Evolutionary conservation across 2,329 filamentous ascomycete genomes (phyloP).

Genomic region (Thielaviopsis euricoi): DNA sequence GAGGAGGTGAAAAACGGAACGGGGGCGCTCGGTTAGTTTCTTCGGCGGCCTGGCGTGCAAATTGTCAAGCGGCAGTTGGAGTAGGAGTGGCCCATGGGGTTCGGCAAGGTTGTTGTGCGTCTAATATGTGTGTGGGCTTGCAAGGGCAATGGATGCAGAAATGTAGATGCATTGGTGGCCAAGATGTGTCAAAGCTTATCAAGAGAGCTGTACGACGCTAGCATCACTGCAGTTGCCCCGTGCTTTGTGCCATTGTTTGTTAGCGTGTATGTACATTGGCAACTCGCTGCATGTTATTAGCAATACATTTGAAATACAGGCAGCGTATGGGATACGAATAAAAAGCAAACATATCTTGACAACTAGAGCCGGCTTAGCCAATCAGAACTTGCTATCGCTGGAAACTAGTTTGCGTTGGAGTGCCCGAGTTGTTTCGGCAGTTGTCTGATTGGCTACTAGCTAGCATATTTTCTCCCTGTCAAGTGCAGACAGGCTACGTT

Average conservation of each 20-base stretch:
- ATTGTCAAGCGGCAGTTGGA: not conserved
- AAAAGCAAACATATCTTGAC: not conserved
- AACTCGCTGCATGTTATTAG: not conserved
- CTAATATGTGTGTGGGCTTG: not conserved
- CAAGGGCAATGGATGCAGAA: not conserved
- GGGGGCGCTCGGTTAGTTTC: not conserved
- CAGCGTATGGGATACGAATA: too few species aligned
- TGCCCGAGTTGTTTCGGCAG: not conserved
- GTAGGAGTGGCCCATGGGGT: not conserved
- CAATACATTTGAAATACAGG: not conserved
- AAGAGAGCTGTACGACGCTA: too few species aligned
- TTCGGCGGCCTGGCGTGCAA: not conserved
- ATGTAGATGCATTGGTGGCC: too few species aligned
- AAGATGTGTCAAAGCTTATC: too few species aligned
- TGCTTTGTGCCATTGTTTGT: too few species aligned
- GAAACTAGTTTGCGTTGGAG: not conserved
- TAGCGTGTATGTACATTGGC: too few species aligned
- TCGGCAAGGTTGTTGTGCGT: not conserved
- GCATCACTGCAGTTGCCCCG: too few species aligned
- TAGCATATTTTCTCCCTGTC: not conserved
- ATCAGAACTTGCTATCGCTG: not conserved
- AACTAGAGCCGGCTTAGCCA: not conserved
- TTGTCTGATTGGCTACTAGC: slow-evolving; percentile 1
- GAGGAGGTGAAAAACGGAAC: not conserved
- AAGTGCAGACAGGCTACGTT: not conserved